Conservation (phyloP, 768 basidiomycete genomes). For the Xanthoconium stramineum region DNA sequence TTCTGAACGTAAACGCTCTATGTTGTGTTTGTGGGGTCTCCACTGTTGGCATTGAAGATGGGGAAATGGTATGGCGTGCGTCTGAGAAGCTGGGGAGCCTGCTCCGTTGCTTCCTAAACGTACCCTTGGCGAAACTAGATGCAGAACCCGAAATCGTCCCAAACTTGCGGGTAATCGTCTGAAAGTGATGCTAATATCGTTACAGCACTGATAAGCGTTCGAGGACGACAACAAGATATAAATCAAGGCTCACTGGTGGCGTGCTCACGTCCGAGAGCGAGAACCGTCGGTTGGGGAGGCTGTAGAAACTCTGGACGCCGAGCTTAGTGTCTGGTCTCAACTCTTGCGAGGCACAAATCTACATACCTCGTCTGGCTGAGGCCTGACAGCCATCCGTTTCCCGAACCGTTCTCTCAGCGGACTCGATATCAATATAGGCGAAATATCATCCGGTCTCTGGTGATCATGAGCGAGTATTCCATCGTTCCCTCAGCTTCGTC, state of each 20-base stretch:
- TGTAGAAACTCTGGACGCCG: constrained; percentile 23
- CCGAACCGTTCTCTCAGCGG: constrained; percentile 31
- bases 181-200: background rate
- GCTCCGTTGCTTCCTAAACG: constrained; percentile 8
- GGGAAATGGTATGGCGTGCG: background rate
- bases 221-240: background rate
- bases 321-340: background rate
- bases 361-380: constrained; percentile 28
- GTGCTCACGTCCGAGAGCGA: constrained; percentile 24
- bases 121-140: constrained; percentile 2
- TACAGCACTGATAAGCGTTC: background rate
- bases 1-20: background rate
- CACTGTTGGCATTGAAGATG: background rate
- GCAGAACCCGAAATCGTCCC: constrained; percentile 27
- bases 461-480: background rate
- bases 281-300: constrained; percentile 28
- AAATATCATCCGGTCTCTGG: constrained; percentile 24
- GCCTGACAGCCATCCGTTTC: constrained; percentile 25
- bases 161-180: constrained; percentile 16
- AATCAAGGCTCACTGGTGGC: constrained; percentile 13
- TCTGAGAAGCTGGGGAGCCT: constrained; percentile 12
- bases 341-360: too few relatives aligned
- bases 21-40: background rate
- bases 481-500: background rate
- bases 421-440: constrained; percentile 22